Base-by-base conservation (phyloP, 352 stramenopile species). In the Pythium myriotylum region DNA sequence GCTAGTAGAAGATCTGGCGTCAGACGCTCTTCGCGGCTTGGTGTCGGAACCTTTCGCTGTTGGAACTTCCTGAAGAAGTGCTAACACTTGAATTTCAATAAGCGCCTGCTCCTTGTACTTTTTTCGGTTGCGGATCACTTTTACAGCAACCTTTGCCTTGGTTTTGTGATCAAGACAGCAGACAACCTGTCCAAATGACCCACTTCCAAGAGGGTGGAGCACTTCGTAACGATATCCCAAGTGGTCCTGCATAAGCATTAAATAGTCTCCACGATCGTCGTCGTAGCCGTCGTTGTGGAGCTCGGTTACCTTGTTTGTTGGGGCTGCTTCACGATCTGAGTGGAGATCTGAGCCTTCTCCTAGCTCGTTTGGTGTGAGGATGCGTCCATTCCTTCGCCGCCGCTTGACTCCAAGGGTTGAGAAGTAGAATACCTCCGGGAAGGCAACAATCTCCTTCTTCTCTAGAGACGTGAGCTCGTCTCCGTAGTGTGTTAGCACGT, bases 161-260 rank as follows among this genome's bases (percentile, higher is more conserved):
- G 79, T 92, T 59, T 84, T 60, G 42, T 91, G 84, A 56, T 98
- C 86, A 12, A 96, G 61, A 65, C 96, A 99, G 57, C 89, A 83
- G 26, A 99, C 97, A 20, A 99, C 97, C 81, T 99, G 97, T 1
- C 97, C 97, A 74, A 99, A 99, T 1, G 97, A 99, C 3, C 97
- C 97, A 59, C 97, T 97, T 2, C 97, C 97, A 46, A 99, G 97
- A 35, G 86, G 72, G 52, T 96, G 89, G 42, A 98, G 86, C 32
- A 99, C 86, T 59, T 96, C 81, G 73, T 99, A 99, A 2, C 95
- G 89, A 46, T 93, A 95, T 17, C 81, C 81, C 59, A 99, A 88
- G 26, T 98, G 72, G 71, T 99, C 96, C n/a, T 95, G 88, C 23
- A 89, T 58, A 16, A 95, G 78, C 27, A 99, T 76, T 55, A 98